Evolutionary conservation across 768 basidiomycete species (phyloP).

Genomic region (Termitomyces sp.): DNA sequence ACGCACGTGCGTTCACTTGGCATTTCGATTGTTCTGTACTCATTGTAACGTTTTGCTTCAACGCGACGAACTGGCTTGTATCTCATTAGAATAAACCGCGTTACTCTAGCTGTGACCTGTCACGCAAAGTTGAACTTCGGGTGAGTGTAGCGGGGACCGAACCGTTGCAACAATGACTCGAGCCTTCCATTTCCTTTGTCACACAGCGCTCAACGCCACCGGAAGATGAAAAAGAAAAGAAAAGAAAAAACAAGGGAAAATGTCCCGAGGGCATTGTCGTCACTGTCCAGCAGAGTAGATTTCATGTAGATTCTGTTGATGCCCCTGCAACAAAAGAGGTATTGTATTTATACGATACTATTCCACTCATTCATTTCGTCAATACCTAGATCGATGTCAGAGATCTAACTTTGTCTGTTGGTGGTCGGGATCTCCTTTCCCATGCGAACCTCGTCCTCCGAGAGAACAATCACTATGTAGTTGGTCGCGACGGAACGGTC

Average conservation of each 20-base stretch:
- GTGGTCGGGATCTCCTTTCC: constrained; percentile 43
- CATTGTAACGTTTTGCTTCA: too few species aligned
- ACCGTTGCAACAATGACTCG: not conserved
- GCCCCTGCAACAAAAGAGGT: constrained; percentile 22
- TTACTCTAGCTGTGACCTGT: too few species aligned
- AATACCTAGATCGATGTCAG: constrained; percentile 40
- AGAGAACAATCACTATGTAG: constrained; percentile 41
- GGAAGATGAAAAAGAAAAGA: too few species aligned
- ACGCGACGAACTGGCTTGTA: too few species aligned
- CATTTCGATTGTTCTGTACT: too few species aligned
- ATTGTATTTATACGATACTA: not conserved
- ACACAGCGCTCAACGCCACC: constrained; percentile 4
- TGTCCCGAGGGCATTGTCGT: constrained; percentile 23
- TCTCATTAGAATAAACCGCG: too few species aligned
- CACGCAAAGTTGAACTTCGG: too few species aligned
- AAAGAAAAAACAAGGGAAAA: constrained; percentile 9
- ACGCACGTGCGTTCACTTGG: too few species aligned
- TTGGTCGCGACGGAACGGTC: constrained; percentile 53
- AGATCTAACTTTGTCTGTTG: constrained; percentile 45
- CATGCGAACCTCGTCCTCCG: constrained; percentile 51
- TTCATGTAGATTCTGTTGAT: constrained; percentile 42
- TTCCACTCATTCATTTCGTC: not conserved
- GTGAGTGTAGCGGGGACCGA: too few species aligned
- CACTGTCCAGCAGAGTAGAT: constrained; percentile 42
- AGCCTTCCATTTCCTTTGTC: not conserved